Percentiles rank a stretch among this genome's conserved stretches.
Conservation (phyloP, 202 grass and related monocot species). For the Zizania palustris region DNA sequence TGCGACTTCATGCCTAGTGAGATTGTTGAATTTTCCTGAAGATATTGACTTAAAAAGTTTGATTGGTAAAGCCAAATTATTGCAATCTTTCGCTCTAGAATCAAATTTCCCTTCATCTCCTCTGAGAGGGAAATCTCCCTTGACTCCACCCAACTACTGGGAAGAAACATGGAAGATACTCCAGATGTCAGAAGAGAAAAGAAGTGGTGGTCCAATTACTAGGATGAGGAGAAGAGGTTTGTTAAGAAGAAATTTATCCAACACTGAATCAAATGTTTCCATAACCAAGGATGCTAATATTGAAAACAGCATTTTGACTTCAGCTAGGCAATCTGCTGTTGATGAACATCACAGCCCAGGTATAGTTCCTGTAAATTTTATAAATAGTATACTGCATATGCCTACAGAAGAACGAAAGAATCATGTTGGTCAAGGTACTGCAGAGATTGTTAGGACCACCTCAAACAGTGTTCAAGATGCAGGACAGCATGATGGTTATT, state of each 20-base stretch:
- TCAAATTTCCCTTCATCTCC: constrained; percentile 65
- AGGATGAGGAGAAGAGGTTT: constrained; percentile 55
- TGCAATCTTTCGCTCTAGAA: constrained; percentile 77
- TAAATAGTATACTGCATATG: constrained; percentile 10
- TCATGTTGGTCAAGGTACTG: constrained; percentile 26
- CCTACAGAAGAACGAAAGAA: constrained; percentile 33
- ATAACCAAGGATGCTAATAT: constrained; percentile 36
- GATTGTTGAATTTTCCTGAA: constrained; percentile 82
- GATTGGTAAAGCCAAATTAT: constrained; percentile 77
- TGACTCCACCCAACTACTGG: constrained; percentile 71
- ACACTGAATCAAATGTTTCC: constrained; percentile 43
- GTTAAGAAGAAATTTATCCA: constrained; percentile 41
- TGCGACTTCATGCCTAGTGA: constrained; percentile 82
- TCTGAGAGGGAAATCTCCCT: constrained; percentile 46
- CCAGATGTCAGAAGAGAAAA: constrained; percentile 56
- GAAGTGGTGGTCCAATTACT: constrained; percentile 19
- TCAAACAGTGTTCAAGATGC: constrained; percentile 39
- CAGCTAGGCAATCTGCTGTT: constrained; percentile 35
- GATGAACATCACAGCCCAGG: constrained; percentile 33
- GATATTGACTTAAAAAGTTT: constrained; percentile 71
- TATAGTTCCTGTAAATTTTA: constrained; percentile 35
- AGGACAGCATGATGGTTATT: constrained; percentile 14
- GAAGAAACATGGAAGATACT: constrained; percentile 94
- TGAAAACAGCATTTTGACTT: constrained; percentile 39
- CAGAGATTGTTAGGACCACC: constrained; percentile 24